Base-by-base conservation (phyloP, 148 eudicot genomes). In the Polygonum aviculare region DNA sequence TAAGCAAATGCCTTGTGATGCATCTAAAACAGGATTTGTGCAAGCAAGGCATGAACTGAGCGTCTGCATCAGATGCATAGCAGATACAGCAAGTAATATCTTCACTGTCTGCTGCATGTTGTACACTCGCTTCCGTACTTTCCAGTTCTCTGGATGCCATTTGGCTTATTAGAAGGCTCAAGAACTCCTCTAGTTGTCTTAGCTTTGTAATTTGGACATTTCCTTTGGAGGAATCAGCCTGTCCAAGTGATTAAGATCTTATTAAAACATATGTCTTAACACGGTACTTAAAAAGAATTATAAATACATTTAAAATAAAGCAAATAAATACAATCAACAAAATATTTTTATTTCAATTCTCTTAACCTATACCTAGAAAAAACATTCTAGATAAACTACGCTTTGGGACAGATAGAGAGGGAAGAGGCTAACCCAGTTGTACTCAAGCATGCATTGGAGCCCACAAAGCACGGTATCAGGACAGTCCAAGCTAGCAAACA, bases 401-500 rank as follows among this genome's bases (percentile, higher is more conserved):
- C 2, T 44, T 44, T 2, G 9, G 35, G 3, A 10, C 36, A 59
- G 55, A 21, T 51, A 57, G 63, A 50, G 57, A 26, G 63, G 22
- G 22, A 76, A 65, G 50, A 14, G 48, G 33, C 92, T 77, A 74
- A 91, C 98, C 98, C 94, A 90, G 81, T 91, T 85, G 80, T 85
- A 90, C 54, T 88, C 86, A 78, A 90, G 75, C 75, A 93, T 85
- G 79, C 83, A 86, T 52, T 91, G 92, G 72, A 93, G 88, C 57
- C 98, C 98, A 78, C 81, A 85, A 44, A 88, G 84, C 62, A 93
- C 84, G 16, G 97, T 90, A 67, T 87, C 90, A 15, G 91, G 89
- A 77, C 97, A 90, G 73, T 91, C 94, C 97, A 93, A 91, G 83
- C 90, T 87, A 8, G 98, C 93, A 77, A 93, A 91, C 40, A 91